Conservation (phyloP, 371 early-diverging fungal species). For the Haplosporangium sp. region DNA sequence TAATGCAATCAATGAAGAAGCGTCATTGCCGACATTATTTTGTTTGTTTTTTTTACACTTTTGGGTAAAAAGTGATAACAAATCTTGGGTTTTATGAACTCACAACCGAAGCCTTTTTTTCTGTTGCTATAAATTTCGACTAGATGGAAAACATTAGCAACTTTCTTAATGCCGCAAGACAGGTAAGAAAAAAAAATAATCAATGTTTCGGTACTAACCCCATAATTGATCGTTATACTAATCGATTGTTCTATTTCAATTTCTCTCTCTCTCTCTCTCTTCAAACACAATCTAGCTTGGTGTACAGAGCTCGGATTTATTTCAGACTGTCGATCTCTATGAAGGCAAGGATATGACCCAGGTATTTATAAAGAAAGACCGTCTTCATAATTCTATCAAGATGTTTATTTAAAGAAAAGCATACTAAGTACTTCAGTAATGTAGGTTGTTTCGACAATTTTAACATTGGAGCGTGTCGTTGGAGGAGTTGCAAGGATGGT, state of each 20-base stretch:
- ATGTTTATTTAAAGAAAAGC: neutral
- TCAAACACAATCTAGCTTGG: slow-evolving; percentile 63
- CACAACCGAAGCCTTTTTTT: neutral
- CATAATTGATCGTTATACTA: too few species aligned
- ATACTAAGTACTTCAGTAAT: neutral
- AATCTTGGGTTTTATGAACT: neutral
- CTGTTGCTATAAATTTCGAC: neutral
- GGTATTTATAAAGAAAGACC: slow-evolving; percentile 57
- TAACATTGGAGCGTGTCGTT: slow-evolving; percentile 59
- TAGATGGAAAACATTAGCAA: slow-evolving; percentile 86
- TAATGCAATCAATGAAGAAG: neutral
- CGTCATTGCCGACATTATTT: neutral
- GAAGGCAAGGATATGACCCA: slow-evolving; percentile 89
- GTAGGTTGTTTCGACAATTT: slow-evolving; percentile 64
- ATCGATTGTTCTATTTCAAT: neutral
- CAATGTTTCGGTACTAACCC: neutral
- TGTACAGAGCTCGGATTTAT: slow-evolving; percentile 81
- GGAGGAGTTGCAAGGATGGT: slow-evolving; percentile 39
- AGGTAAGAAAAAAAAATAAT: slow-evolving; percentile 18
- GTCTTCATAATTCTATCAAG: too few species aligned
- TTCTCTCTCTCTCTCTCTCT: neutral
- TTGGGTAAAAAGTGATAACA: neutral
- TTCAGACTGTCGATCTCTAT: slow-evolving; percentile 93
- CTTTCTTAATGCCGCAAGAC: slow-evolving; percentile 62
- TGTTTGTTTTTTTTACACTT: too few species aligned